phyloP scores from a whole-genome alignment of 768 basidiomycete species.

The Hydnum rufescens region DNA sequence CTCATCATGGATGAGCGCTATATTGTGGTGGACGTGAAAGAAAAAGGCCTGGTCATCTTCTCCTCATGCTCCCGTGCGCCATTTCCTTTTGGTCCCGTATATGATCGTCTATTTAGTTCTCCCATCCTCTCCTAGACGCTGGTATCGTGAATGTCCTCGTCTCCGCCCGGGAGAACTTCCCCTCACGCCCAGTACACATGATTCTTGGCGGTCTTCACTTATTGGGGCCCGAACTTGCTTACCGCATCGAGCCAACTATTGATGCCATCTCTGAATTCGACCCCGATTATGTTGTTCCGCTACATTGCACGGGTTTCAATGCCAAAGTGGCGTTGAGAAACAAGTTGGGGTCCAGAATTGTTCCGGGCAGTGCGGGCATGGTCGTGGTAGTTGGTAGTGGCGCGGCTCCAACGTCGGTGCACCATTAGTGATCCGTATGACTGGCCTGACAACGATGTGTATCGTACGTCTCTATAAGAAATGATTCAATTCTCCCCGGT shows the following conservation, averaged over 20 bases:
- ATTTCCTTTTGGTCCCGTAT: not conserved
- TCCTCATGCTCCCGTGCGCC: slow-evolving; percentile 39
- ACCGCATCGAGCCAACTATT: slow-evolving; percentile 49
- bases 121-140: slow-evolving; percentile 24
- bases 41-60: slow-evolving; percentile 66
- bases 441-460: too few species aligned
- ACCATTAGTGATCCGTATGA: too few species aligned
- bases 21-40: slow-evolving; percentile 52
- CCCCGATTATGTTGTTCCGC: slow-evolving; percentile 53
- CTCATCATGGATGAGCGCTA: slow-evolving; percentile 74
- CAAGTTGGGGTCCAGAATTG: slow-evolving; percentile 53
- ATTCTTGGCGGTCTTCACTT: slow-evolving; percentile 70
- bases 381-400: slow-evolving; percentile 38
- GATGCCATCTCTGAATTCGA: slow-evolving; percentile 45
- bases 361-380: slow-evolving; percentile 59
- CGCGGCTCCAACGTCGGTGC: too few species aligned
- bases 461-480: too few species aligned
- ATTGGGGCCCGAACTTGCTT: slow-evolving; percentile 43
- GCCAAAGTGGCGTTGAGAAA: slow-evolving; percentile 49
- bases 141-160: slow-evolving; percentile 70
- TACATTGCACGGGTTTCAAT: slow-evolving; percentile 74
- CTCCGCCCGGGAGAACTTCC: slow-evolving; percentile 41
- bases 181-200: slow-evolving; percentile 51
- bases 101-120: slow-evolving; percentile 21
- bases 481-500: too few species aligned